Percentiles rank a stretch among this genome's conserved stretches.
phyloP scores from a whole-genome alignment of 164 flowering plant species.

The Litsea cubeba region DNA sequence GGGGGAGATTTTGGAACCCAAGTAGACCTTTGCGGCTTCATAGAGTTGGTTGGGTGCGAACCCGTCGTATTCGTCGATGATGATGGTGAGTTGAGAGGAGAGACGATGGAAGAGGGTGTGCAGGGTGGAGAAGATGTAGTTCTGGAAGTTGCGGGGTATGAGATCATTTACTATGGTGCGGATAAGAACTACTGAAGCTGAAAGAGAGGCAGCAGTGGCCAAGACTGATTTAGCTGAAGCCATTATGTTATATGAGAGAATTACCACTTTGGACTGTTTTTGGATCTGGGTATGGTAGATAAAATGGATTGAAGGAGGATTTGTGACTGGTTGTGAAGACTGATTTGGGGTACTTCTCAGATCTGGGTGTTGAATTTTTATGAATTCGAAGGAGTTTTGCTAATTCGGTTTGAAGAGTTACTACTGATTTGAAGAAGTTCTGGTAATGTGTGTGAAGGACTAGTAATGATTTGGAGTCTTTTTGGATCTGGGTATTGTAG shows the following conservation, averaged over 20 bases:
- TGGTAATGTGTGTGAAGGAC: too few species aligned
- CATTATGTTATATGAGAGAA: neutral
- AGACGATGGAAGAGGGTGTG: conserved; percentile 17
- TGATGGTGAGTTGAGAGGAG: conserved; percentile 33
- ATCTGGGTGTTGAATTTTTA: too few species aligned
- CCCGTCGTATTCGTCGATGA: conserved; percentile 23
- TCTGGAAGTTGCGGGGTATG: conserved; percentile 30
- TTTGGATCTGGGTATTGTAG: neutral
- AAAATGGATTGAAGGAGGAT: too few species aligned
- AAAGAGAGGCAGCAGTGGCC: conserved; percentile 39
- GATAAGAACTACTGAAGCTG: conserved; percentile 41
- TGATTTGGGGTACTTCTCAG: too few species aligned
- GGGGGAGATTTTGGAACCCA: conserved; percentile 14
- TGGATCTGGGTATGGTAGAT: neutral
- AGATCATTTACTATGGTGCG: conserved; percentile 36
- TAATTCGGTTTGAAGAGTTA: too few species aligned
- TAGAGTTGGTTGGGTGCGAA: conserved; percentile 18
- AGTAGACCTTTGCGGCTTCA: conserved; percentile 19
- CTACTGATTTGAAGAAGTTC: too few species aligned
- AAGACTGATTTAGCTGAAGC: conserved; percentile 28
- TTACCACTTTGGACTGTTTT: too few species aligned
- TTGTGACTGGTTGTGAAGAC: too few species aligned
- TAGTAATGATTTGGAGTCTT: too few species aligned
- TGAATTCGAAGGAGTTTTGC: too few species aligned
- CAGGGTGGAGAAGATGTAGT: conserved; percentile 19